Conservation (phyloP, 805 yeast genomes). For the Debaryomyces maramus region DNA sequence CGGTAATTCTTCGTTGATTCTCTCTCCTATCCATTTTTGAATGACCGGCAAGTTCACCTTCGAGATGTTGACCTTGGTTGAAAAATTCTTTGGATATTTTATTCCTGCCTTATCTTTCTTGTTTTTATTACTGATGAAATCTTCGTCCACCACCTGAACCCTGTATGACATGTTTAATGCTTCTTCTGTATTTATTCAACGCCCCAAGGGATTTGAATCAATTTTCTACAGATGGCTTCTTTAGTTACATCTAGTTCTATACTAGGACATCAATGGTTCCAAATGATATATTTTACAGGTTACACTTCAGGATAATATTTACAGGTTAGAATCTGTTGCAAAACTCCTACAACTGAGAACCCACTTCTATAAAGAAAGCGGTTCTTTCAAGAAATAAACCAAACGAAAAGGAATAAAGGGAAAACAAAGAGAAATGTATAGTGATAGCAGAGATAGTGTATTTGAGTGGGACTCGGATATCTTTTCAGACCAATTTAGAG, state of each 20-base stretch:
- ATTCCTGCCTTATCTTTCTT: conserved; percentile 14
- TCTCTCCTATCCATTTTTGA: conserved; percentile 38
- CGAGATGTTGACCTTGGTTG: conserved; percentile 31
- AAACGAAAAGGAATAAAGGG: too few species aligned
- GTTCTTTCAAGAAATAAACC: too few species aligned
- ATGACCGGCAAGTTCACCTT: conserved; percentile 43
- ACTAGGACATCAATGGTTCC: not conserved
- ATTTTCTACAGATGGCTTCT: too few species aligned
- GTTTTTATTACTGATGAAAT: conserved; percentile 9
- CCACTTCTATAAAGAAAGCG: too few species aligned
- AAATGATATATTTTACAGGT: not conserved
- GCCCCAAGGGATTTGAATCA: not conserved
- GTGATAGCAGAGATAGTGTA: conserved; percentile 4
- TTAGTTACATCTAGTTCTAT: too few species aligned
- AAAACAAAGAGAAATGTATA: not conserved
- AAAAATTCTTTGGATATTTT: conserved; percentile 38
- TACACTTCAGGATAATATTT: not conserved
- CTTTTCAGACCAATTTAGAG: not conserved
- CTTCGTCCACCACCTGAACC: conserved; percentile 16
- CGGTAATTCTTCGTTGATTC: conserved; percentile 38
- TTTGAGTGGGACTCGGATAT: conserved; percentile 2
- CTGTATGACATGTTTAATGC: conserved; percentile 17
- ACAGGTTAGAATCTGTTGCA: conserved; percentile 2
- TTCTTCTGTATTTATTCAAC: not conserved
- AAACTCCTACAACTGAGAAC: not conserved